Percentiles rank a stretch among this genome's conserved stretches.
Conservation (phyloP, 2,329 filamentous ascomycete genomes). For the Colletotrichum sp. region DNA sequence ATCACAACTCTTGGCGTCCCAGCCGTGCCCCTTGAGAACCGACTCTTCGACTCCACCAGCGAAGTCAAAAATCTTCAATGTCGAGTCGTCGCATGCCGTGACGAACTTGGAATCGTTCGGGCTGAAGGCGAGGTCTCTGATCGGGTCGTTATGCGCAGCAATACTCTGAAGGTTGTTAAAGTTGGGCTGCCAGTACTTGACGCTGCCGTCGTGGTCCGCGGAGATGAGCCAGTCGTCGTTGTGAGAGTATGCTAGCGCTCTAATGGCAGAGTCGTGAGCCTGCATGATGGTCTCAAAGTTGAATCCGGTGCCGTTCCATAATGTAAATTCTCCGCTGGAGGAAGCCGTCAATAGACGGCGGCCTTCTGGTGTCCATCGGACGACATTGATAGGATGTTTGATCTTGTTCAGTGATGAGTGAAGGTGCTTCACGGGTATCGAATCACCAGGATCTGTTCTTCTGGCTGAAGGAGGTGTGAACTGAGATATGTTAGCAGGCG, state of each 20-base stretch:
- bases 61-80: constrained; percentile 96
- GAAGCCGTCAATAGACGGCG: constrained; percentile 90
- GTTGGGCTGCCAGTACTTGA: constrained; percentile 99
- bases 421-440: constrained; percentile 91
- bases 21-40: constrained; percentile 89
- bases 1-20: constrained; percentile 96
- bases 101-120: constrained; percentile 96
- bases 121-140: constrained; percentile 90
- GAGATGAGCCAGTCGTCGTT: constrained; percentile 97
- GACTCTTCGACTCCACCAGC: constrained; percentile 84
- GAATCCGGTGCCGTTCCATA: constrained; percentile 99
- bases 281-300: constrained; percentile 99
- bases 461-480: constrained; percentile 87
- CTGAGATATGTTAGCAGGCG: constrained; percentile 47
- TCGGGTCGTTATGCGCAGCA: constrained; percentile 86
- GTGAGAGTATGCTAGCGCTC: constrained; percentile 86
- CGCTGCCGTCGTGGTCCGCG: constrained; percentile 89
- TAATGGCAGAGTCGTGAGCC: constrained; percentile 88
- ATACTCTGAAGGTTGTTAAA: constrained; percentile 99
- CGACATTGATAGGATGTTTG: constrained; percentile 95
- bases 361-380: constrained; percentile 97
- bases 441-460: constrained; percentile 77
- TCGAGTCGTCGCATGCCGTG: constrained; percentile 92
- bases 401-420: constrained; percentile 99
- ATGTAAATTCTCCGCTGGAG: constrained; percentile 95